Base-by-base conservation (phyloP, 2,329 filamentous ascomycete species). In the Exophiala spinifera region DNA sequence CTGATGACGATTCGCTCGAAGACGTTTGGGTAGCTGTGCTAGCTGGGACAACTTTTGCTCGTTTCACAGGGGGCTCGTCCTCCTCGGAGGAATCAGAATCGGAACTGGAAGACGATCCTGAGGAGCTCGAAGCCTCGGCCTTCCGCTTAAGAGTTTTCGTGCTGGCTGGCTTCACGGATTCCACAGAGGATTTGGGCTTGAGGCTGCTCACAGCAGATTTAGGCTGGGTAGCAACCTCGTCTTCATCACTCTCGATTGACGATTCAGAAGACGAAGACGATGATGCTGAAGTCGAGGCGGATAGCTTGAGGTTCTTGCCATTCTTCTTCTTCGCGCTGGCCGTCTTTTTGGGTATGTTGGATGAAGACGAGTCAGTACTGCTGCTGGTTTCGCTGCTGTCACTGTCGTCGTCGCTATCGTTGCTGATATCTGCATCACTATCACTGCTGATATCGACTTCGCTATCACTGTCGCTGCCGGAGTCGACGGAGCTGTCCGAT, bases 61-160 rank as follows among this genome's bases (percentile, higher is more conserved):
- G 56, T 42, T 61, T 64, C n/a, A 51, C 49, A 36, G 56, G 50
- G 15, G 31, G 53, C 25, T 55, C 49, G n/a, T 58, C 59, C 7
- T 63, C 66, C 25, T 66, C 66, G n/a, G 28, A 31, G 3, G 74
- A 72, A 46, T 73, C 69, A 3, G 73, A 75, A 5, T 61, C 62
- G 17, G 65, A 61, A 7, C 66, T 67, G 11, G 65, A 66, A n/a
- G 67, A 69, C 36, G 70, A 64, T 5, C 57, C 53, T 15, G 69
- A 69, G 8, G 70, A 76, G 60, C 69, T 73, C 8, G 71, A 69
- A 31, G 10, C 28, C 46, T 71, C 70, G 6, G 80, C 80, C 72
- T 86, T 86, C 53, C 83, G 79, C 71, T 86, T 86, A 55, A 80
- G 65, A 1, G 71, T 71, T 25, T 79, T 78, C 7, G 64, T 65